phyloP scores from a whole-genome alignment of 805 yeast species.

The Torulaspora quercuum region DNA sequence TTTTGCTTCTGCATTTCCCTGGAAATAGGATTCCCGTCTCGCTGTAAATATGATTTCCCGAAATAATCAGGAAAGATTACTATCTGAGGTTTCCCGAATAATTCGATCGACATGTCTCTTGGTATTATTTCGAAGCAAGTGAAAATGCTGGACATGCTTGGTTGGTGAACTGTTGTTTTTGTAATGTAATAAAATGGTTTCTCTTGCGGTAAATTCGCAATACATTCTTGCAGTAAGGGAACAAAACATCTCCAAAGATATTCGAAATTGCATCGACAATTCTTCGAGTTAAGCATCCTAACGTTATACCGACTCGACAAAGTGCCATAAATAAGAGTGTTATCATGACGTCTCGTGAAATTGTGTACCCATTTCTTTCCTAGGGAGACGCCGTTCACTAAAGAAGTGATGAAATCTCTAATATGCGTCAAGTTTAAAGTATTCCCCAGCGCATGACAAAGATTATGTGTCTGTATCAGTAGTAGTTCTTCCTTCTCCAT shows the following conservation, averaged over 20 bases:
- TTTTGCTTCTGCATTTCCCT: slow-evolving; percentile 3
- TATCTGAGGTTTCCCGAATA: slow-evolving; percentile 17
- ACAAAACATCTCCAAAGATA: slow-evolving; percentile 24
- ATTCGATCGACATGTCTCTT: slow-evolving; percentile 11
- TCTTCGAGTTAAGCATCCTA: slow-evolving; percentile 18
- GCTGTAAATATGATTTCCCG: slow-evolving; percentile 13
- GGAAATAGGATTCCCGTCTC: slow-evolving; percentile 1
- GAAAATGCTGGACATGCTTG: slow-evolving; percentile 23
- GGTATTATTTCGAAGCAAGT: slow-evolving; percentile 22
- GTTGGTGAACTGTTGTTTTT: slow-evolving; percentile 19
- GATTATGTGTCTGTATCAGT: slow-evolving; percentile 15
- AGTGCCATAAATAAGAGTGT: slow-evolving; percentile 24
- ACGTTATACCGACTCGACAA: slow-evolving; percentile 13
- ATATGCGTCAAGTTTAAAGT: slow-evolving; percentile 23
- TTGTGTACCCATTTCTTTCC: slow-evolving; percentile 29
- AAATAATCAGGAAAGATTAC: slow-evolving; percentile 22
- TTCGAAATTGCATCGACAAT: slow-evolving; percentile 20
- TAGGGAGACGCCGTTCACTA: slow-evolving; percentile 18
- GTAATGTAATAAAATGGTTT: slow-evolving; percentile 22
- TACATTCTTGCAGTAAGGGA: slow-evolving; percentile 17
- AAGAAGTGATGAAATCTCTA: slow-evolving; percentile 19
- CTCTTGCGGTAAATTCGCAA: slow-evolving; percentile 10
- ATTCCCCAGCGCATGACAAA: slow-evolving; percentile 24
- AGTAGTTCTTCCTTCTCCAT: slow-evolving; percentile 21
- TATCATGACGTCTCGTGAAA: slow-evolving; percentile 25